phyloP scores from a whole-genome alignment of 495 filamentous ascomycete species.

The Neurospora tetraspora region DNA sequence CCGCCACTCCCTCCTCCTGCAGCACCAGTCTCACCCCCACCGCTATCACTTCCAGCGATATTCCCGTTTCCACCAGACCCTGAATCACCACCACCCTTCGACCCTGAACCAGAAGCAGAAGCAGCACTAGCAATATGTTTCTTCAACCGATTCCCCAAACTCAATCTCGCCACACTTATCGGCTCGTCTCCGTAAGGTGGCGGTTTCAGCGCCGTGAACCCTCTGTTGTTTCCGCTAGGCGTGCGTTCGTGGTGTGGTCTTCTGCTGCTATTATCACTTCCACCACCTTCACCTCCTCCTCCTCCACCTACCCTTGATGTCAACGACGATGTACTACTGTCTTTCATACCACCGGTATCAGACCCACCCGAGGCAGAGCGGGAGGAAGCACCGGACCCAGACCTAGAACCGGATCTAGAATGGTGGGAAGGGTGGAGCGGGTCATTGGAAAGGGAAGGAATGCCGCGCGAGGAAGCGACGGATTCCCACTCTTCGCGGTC shows the following conservation, averaged over 20 bases:
- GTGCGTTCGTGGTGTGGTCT: neutral
- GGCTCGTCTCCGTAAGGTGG: slow-evolving; percentile 20
- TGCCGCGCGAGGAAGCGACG: slow-evolving; percentile 10
- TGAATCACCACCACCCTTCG: neutral
- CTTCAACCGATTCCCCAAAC: slow-evolving; percentile 34
- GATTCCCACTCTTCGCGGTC: slow-evolving; percentile 28
- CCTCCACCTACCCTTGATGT: neutral
- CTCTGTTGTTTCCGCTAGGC: neutral
- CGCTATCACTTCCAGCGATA: neutral
- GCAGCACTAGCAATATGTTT: slow-evolving; percentile 7
- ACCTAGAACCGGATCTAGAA: neutral
- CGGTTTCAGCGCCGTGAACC: slow-evolving; percentile 3
- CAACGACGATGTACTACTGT: neutral
- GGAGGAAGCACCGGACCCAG: neutral
- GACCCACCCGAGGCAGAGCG: slow-evolving; percentile 5
- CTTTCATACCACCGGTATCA: slow-evolving; percentile 8
- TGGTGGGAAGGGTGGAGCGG: neutral
- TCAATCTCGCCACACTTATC: slow-evolving; percentile 33
- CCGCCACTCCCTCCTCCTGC: neutral
- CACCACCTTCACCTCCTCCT: slow-evolving; percentile 3
- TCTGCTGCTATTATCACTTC: neutral
- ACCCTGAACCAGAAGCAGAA: neutral
- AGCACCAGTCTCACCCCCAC: neutral
- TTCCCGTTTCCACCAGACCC: neutral
- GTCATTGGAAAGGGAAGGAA: slow-evolving; percentile 5